Evolutionary conservation across 2,329 filamentous ascomycete species (phyloP), one percentile per base, ranked within the genome.

Genomic region (Fusarium sp.): DNA sequence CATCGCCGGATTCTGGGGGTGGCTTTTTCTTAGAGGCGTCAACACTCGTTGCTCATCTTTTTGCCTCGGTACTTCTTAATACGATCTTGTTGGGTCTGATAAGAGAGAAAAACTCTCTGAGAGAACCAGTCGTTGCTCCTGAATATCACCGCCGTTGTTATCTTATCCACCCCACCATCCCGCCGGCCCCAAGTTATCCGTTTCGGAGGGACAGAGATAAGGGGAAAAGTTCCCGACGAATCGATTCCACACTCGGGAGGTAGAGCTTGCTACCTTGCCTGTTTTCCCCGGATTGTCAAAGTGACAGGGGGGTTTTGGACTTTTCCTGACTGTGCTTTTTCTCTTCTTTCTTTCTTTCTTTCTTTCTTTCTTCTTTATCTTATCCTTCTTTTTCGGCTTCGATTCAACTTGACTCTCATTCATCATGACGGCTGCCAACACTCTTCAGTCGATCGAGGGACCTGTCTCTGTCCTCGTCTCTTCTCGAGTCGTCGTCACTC

Each of bases 401-500:
- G 17, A 55, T 62, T n/a, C 33, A 49, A 24, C 31, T 44, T 29
- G 27, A 29, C 42, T 33, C 33, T 46, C 59, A 27, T 27, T 63
- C 74, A 74, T 69, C 64, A 84, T 85, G 81, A 79, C 80, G 42
- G 79, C 77, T 53, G 53, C 67, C 66, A 75, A 72, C 38, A 67
- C 64, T 40, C 65, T 75, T 16, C 64, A 75, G 29, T 64, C 59
- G 17, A 64, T 62, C n/a, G 72, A 78, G 68, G 83, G 80, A 51
- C 80, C 84, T 46, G 79, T 95, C 77, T 91, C 90, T 49, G 94
- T 98, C 67, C 88, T 98, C 66, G 93, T 93, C 66, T 98, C 96
- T 1, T 93, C 92, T 29, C 90, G 95, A 77, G 94, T 94, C 66
- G 91, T 98, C 59, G 87, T 98, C 76, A 92, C 92, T 53, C 91